Base-by-base conservation (phyloP, 441 rosid genomes). In the Omphalea diandra region DNA sequence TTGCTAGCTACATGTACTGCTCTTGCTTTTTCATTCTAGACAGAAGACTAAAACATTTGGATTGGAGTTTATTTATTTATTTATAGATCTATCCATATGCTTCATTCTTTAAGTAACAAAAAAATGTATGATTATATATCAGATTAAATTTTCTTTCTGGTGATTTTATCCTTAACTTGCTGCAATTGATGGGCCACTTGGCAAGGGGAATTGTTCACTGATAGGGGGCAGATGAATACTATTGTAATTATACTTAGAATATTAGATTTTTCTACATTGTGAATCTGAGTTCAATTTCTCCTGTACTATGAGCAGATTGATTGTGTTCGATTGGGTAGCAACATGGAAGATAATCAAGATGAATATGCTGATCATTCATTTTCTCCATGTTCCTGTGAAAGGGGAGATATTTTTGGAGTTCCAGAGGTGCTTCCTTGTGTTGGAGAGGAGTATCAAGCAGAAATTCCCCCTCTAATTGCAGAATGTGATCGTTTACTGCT, bases 391-490 rank as follows among this genome's bases (percentile, higher is more conserved):
- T 26, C 75, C 29, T 66, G 61, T 36, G 63, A 41, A 44, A 60
- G 36, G 22, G 59, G 12, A 33, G 75, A 77, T 60, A n/a, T 43
- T 68, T 78, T 73, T 70, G 73, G 77, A 44, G 71, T 77, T 40
- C 78, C 81, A 27, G 49, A 29, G 57, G 74, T 68, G 50, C 57
- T 61, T 70, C 80, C 81, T 52, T 69, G 80, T 22, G 65, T 81
- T 24, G 84, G 84, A 70, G 68, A 77, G 53, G 74, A 81, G 64
- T 75, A 66, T 44, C 84, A 81, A 62, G 78, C 70, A 22, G 70
- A 75, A 73, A 77, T 77, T 58, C 78, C 80, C 32, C 49, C 71
- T 22, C 49, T 78, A 68, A 35, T 70, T 44, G 47, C 79, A 33
- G 66, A 68, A 31, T 20, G 43, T 58, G 73, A 59, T 36, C 18